Evolutionary conservation across 495 filamentous ascomycete species (phyloP).

Genomic region (Trichoderma erinaceum): DNA sequence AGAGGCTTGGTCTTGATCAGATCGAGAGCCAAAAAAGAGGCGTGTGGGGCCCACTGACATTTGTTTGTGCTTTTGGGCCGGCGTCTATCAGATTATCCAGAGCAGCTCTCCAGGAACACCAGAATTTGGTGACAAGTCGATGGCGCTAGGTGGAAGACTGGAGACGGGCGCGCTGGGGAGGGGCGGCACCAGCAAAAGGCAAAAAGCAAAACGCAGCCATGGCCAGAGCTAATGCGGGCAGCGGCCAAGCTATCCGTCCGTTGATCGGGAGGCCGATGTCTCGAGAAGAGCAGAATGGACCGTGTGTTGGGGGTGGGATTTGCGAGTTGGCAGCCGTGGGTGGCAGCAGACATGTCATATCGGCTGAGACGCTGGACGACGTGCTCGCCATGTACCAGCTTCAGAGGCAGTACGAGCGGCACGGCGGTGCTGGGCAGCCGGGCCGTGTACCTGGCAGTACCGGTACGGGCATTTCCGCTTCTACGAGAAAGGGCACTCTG

Average conservation of each 20-base stretch:
- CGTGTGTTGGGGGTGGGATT: background rate
- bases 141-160: background rate
- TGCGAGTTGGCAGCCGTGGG: conserved; percentile 1
- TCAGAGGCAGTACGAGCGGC: background rate
- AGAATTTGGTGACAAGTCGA: conserved; percentile 11
- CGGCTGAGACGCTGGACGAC: conserved; percentile 12
- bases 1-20: conserved; percentile 10
- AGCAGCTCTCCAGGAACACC: conserved; percentile 1
- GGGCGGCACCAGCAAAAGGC: background rate
- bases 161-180: background rate
- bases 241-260: conserved; percentile 12
- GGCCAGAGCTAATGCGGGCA: conserved; percentile 3
- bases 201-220: background rate
- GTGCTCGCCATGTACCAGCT: background rate
- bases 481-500: background rate
- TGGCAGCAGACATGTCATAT: conserved; percentile 12
- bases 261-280: conserved; percentile 11
- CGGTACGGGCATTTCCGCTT: background rate
- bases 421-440: background rate
- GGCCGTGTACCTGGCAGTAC: background rate
- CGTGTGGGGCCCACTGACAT: background rate
- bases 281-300: background rate
- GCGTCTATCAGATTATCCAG: background rate
- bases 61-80: background rate
- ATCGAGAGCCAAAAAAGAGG: background rate